Evolutionary conservation across 2,329 filamentous ascomycete species (phyloP).

Genomic region (Microdochium bolleyi): DNA sequence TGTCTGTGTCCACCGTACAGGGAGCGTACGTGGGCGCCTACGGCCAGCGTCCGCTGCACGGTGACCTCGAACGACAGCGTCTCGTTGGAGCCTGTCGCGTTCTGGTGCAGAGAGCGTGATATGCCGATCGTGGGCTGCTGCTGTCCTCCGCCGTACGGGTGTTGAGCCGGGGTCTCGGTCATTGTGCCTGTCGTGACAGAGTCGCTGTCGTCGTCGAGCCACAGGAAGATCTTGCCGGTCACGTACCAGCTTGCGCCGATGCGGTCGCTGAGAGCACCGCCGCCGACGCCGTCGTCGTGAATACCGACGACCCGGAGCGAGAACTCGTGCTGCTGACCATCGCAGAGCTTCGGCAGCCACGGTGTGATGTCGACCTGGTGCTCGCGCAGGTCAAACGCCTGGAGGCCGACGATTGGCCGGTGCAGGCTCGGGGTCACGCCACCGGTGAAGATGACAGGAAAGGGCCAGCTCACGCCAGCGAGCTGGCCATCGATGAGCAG

Average conservation of each 20-base stretch:
- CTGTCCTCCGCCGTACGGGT: slow-evolving; percentile 5
- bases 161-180: slow-evolving; percentile 18
- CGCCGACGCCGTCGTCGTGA: slow-evolving; percentile 39
- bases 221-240: slow-evolving; percentile 57
- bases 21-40: slow-evolving; percentile 41
- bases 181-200: slow-evolving; percentile 40
- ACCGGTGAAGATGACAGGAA: slow-evolving; percentile 61
- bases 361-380: slow-evolving; percentile 61
- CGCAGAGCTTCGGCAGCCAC: slow-evolving; percentile 48
- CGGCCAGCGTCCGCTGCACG: slow-evolving; percentile 43
- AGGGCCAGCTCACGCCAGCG: slow-evolving; percentile 59
- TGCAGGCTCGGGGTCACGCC: slow-evolving; percentile 60
- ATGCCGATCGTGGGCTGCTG: slow-evolving; percentile 37
- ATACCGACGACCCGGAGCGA: slow-evolving; percentile 50
- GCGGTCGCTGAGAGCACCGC: slow-evolving; percentile 34
- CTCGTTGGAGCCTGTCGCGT: slow-evolving; percentile 43
- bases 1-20: slow-evolving; percentile 16
- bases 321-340: slow-evolving; percentile 47
- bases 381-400: slow-evolving; percentile 59
- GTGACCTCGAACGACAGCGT: slow-evolving; percentile 48
- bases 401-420: slow-evolving; percentile 59
- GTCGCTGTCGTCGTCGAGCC: slow-evolving; percentile 37
- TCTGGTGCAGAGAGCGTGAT: slow-evolving; percentile 31
- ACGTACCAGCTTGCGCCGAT: slow-evolving; percentile 57
- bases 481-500: slow-evolving; percentile 53